Conservation (phyloP, 179 eudicot species). For the Camellia oleifera region DNA sequence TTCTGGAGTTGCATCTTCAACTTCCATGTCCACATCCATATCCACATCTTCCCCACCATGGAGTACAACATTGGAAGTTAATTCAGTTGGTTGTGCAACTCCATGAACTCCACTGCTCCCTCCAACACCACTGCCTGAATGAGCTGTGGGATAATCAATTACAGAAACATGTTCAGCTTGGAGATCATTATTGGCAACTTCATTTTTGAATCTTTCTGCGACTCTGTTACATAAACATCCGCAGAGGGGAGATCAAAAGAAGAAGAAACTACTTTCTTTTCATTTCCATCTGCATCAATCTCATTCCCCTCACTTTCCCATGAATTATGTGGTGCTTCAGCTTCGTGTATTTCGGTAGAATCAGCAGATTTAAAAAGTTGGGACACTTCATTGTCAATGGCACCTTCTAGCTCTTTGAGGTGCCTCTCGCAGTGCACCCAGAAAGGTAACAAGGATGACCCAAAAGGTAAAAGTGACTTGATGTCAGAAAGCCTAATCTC, state of each 20-base stretch:
- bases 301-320: slow-evolving; percentile 26
- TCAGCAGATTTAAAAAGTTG: slow-evolving; percentile 21
- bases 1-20: slow-evolving; percentile 55
- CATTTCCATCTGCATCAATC: slow-evolving; percentile 21
- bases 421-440: slow-evolving; percentile 77
- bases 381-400: slow-evolving; percentile 37
- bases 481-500: slow-evolving; percentile 84
- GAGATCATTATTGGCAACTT: slow-evolving; percentile 20
- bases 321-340: slow-evolving; percentile 29
- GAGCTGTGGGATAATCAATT: slow-evolving; percentile 8
- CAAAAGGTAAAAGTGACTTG: slow-evolving; percentile 61
- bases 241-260: slow-evolving; percentile 25
- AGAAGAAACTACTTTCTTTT: slow-evolving; percentile 19
- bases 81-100: slow-evolving; percentile 26
- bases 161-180: slow-evolving; percentile 22
- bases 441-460: slow-evolving; percentile 71
- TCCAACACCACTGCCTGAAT: slow-evolving; percentile 25
- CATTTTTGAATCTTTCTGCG: slow-evolving; percentile 23
- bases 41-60: slow-evolving; percentile 70
- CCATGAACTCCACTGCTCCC: slow-evolving; percentile 26
- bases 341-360: slow-evolving; percentile 25
- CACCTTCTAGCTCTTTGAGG: slow-evolving; percentile 62
- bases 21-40: slow-evolving; percentile 99
- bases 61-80: slow-evolving; percentile 23
- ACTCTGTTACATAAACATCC: slow-evolving; percentile 17